Evolutionary conservation across 1,139 yeast genomes (phyloP), one percentile per base, ranked within the genome.

Genomic region (Sugiyamaella grinbergsii): DNA sequence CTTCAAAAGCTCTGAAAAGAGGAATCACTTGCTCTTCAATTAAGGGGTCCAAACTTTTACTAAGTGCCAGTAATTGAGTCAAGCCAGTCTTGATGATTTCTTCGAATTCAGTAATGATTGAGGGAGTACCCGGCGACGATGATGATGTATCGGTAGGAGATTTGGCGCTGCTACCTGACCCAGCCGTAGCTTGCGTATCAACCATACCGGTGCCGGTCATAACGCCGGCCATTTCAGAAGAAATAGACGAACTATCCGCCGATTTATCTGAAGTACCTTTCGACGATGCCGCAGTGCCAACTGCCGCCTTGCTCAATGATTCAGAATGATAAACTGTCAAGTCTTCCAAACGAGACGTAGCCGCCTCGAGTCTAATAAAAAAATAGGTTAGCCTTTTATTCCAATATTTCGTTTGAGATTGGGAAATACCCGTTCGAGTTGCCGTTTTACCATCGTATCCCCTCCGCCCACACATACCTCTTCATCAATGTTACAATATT

Each of bases 271-370:
- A 39, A 18, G 59, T 50, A 44, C 76, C 81, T 58, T 83, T 39
- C 3, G 23, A 20, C 8, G 44, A 34, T 16, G 56, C 58, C 2
- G 54, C 43, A 19, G 53, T 50, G 5, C 49, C 45, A 3, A 41
- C 34, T 5, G 61, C 55, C 23, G 59, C 56, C 40, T 53, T 57
- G 16, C 55, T 60, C 33, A 65, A 51, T 5, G 65, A 57, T 44
- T 79, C 83, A 57, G 84, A 87, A 66, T 87, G 96, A 66, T 79
- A 83, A 52, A 86, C 79, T 20, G 95, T 86, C 51, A 90, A 82
- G 68, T 90, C 96, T 64, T 90, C 97, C 62, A 90, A 80, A 48
- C 97, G 80, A 11, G 96, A 85, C 11, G 97, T 89, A 36, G 97
- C 97, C 15, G 95, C 93, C 69, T 90, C 97, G 62, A 90, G 78